Conservation (phyloP, 768 basidiomycete genomes). For the Tephrocybe sp. region DNA sequence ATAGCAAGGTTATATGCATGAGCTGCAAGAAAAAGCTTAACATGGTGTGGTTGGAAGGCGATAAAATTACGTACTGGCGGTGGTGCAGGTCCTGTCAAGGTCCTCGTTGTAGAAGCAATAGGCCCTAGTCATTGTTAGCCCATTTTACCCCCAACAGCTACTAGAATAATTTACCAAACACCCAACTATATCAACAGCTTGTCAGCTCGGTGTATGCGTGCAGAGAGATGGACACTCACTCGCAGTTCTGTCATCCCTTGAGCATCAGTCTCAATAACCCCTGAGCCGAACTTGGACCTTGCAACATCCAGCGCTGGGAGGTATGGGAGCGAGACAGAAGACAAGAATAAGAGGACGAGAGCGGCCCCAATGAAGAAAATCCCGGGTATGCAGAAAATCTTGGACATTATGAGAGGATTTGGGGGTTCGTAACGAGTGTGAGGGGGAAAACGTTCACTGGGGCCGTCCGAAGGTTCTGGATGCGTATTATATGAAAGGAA, state of each 20-base stretch:
- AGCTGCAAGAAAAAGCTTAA: conserved; percentile 28
- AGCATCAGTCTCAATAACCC: conserved; percentile 21
- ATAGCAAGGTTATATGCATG: conserved; percentile 56
- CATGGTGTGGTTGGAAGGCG: background rate
- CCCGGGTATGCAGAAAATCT: conserved; percentile 57
- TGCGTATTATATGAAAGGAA: conserved; percentile 4
- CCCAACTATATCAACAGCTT: conserved; percentile 52
- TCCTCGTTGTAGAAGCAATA: conserved; percentile 52
- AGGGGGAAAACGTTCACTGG: background rate
- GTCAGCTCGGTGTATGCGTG: background rate
- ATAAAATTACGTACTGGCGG: conserved; percentile 37
- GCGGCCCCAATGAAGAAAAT: conserved; percentile 54
- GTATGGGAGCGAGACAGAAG: conserved; percentile 71
- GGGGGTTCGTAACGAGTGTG: conserved; percentile 1
- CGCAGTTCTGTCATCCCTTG: conserved; percentile 45
- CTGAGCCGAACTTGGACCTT: conserved; percentile 49
- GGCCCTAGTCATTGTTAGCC: conserved; percentile 43
- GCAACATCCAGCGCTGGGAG: conserved; percentile 67
- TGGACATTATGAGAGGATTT: conserved; percentile 16
- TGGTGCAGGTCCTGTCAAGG: conserved; percentile 47
- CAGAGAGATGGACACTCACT: conserved; percentile 38
- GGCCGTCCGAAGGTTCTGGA: background rate
- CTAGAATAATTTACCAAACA: conserved; percentile 50
- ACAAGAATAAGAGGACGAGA: conserved; percentile 64
- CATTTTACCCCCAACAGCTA: background rate